A percentile compares a stretch with the other conserved stretches of the same genome.
Conservation (phyloP, 2,329 filamentous ascomycete species). For the Fulvia fulva region DNA sequence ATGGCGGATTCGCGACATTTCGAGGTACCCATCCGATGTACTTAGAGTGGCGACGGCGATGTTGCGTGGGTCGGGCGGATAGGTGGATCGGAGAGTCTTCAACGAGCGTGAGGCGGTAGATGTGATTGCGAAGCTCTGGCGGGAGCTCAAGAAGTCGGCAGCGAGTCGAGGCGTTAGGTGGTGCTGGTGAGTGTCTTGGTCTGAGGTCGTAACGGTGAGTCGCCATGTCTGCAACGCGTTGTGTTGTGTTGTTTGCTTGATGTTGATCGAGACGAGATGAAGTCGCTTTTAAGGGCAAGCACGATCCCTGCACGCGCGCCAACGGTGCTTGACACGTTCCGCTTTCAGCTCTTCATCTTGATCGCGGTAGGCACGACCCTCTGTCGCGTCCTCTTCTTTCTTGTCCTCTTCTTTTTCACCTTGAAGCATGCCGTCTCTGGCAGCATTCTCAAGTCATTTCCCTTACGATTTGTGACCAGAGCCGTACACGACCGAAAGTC, state of each 20-base stretch:
- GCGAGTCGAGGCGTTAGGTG: not conserved
- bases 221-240: not conserved
- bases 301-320: not conserved
- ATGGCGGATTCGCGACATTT: not conserved
- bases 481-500: not conserved
- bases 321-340: not conserved
- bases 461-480: not conserved
- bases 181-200: not conserved
- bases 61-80: too few relatives aligned
- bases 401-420: too few relatives aligned
- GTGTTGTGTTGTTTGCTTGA: not conserved
- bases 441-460: not conserved
- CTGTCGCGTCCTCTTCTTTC: not conserved
- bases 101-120: constrained; percentile 1
- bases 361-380: not conserved
- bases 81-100: not conserved
- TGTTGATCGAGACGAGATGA: not conserved
- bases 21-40: too few relatives aligned
- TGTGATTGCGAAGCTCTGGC: not conserved
- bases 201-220: not conserved
- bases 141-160: not conserved
- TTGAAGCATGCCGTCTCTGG: not conserved
- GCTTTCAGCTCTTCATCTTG: not conserved
- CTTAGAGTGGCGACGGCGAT: too few relatives aligned
- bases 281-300: not conserved